Evolutionary conservation across 495 filamentous ascomycete species (phyloP), one percentile per base, ranked within the genome.

Genomic region (Melanomma pulvis-pyrius): DNA sequence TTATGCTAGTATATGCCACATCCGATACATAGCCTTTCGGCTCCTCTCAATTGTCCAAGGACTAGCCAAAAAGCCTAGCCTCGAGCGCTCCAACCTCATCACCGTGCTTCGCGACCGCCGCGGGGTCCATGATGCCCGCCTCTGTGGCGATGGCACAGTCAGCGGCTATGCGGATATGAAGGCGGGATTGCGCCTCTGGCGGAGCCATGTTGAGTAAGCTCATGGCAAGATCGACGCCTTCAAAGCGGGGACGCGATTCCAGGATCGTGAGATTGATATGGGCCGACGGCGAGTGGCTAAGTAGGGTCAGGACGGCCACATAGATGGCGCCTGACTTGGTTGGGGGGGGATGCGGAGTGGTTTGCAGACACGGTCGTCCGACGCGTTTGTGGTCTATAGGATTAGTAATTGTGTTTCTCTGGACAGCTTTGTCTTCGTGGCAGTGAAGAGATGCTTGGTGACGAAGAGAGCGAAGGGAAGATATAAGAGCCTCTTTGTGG

Each of bases 131-230:
- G 7, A 75, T 61, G 0, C 82, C 83, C 7, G 79, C 70, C 46
- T 90, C 87, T 5, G 82, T 84, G 0, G 84, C 84, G 0, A 81
- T 79, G 0, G 84, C 81, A n/a, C 86, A 85, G 61, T 91, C 88
- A 0, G 87, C 81, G 65, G 84, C 83, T 1, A 91, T 30, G 0
- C 77, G 81, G 8, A 89, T 69, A 1, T 72, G 68, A 0, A 82
- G 39, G 1, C 70, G 22, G 67, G 62, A 22, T 59, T 34, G 61
- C 32, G 56, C 53, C 60, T 4, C 72, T 72, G 0, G 63, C 61
- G 36, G 76, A 50, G 80, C 71, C 1, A 68, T 62, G 1, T 74
- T 68, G 0, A 84, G 67, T 0, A 90, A 51, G 0, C 77, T 78
- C 0, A 78, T 77, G 1, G 83, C 83, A 28, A 88, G 74, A 13